Evolutionary conservation across 352 stramenopile species (phyloP).

Genomic region (Pythium aphanidermatum): DNA sequence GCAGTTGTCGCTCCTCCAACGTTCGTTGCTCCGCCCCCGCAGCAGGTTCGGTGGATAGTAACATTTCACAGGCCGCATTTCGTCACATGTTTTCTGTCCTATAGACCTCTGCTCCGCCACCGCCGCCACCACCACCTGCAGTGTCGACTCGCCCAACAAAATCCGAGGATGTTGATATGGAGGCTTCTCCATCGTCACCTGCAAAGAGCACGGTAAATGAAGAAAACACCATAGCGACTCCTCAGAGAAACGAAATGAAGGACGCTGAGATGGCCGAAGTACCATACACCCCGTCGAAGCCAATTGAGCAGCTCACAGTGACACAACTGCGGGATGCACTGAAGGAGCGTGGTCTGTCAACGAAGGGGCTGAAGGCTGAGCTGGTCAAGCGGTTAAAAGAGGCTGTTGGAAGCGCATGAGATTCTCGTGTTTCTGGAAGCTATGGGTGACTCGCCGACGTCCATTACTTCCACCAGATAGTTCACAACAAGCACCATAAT

Average conservation of each 20-base stretch:
- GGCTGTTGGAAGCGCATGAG: slow-evolving; percentile 25
- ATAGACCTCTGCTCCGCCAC: too few relatives aligned
- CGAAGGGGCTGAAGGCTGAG: slow-evolving; percentile 81
- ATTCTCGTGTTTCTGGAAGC: background rate
- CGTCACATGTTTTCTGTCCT: too few relatives aligned
- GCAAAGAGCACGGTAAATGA: background rate
- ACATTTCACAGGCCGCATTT: too few relatives aligned
- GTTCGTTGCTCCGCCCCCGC: too few relatives aligned
- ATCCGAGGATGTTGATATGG: slow-evolving; percentile 12
- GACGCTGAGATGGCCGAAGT: slow-evolving; percentile 65
- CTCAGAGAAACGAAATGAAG: slow-evolving; percentile 9
- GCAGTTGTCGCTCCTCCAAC: too few relatives aligned
- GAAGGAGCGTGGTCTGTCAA: slow-evolving; percentile 68
- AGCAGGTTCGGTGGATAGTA: too few relatives aligned
- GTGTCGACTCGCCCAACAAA: slow-evolving; percentile 24
- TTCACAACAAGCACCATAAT: slow-evolving; percentile 15
- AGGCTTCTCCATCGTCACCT: background rate
- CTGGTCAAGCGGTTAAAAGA: slow-evolving; percentile 77
- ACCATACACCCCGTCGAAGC: slow-evolving; percentile 60
- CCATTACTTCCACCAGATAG: too few relatives aligned
- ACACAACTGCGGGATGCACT: slow-evolving; percentile 58
- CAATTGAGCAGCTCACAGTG: slow-evolving; percentile 76
- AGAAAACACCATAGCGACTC: background rate
- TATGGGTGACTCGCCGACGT: too few relatives aligned
- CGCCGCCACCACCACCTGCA: slow-evolving; percentile 12